A percentile compares a stretch with the other conserved stretches of the same genome.
Evolutionary conservation across 75 land plant species (phyloP).

Genomic region (Pinus taeda): DNA sequence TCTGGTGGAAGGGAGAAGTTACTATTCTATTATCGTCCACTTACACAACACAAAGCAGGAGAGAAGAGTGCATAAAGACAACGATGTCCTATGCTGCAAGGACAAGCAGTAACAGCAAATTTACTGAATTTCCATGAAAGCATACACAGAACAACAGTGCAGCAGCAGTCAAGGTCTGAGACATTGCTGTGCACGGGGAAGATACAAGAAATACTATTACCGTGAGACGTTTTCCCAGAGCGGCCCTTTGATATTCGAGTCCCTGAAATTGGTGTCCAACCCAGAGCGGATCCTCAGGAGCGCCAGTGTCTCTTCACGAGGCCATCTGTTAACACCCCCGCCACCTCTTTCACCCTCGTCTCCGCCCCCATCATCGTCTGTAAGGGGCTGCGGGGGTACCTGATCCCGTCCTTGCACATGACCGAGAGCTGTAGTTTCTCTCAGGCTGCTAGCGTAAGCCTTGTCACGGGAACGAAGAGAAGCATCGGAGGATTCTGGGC

Average conservation of each 20-base stretch:
- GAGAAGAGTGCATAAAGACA: too few species aligned
- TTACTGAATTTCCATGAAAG: too few species aligned
- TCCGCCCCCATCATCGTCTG: slow-evolving; percentile 10
- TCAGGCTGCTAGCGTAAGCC: neutral
- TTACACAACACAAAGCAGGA: too few species aligned
- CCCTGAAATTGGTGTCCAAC: slow-evolving; percentile 26
- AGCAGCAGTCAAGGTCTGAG: too few species aligned
- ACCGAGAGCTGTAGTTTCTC: neutral
- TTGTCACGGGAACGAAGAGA: neutral
- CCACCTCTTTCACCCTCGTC: slow-evolving; percentile 6
- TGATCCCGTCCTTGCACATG: neutral
- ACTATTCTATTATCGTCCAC: too few species aligned
- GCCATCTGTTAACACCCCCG: slow-evolving; percentile 16
- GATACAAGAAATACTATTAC: slow-evolving; percentile 1
- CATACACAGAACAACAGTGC: too few species aligned
- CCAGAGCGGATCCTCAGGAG: slow-evolving; percentile 24
- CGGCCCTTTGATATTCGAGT: slow-evolving; percentile 20
- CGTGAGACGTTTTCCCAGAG: slow-evolving; percentile 32
- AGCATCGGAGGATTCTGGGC: neutral
- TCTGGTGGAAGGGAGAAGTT: too few species aligned
- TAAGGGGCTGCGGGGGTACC: neutral
- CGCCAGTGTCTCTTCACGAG: slow-evolving; percentile 20
- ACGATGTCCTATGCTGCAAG: too few species aligned
- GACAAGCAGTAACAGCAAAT: too few species aligned
- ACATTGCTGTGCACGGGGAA: neutral